Base-by-base conservation (phyloP, 495 filamentous ascomycete genomes). In the Aspergillus nidulans region DNA sequence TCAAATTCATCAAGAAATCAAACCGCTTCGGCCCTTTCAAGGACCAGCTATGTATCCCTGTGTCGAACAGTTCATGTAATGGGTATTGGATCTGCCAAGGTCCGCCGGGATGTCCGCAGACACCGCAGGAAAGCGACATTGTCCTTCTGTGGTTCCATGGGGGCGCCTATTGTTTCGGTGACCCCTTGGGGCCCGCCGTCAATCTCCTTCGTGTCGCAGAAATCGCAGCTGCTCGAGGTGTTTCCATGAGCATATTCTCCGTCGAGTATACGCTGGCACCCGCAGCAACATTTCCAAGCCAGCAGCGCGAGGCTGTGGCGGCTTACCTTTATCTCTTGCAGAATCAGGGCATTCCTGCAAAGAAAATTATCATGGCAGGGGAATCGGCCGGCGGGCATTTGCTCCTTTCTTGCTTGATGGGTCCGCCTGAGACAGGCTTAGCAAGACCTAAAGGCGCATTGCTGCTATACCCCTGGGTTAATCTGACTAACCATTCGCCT, bases 81-180 rank as follows among this genome's bases (percentile, higher is more conserved):
- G 46, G 46, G 24, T 36, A 34, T 12, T 49, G 46, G 46, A 34
- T 49, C 28, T 38, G 46, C 46, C 36, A 46, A 30, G 44, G 44
- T 9, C 44, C 46, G 4, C 46, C 46, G 15, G 26, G 28, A 6
- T 12, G 4, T 1, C 16, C 46, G 2, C 16, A n/a, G 10, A 1
- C 8, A 15, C 16, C 16, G 15, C 16, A 15, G 8, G 28, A 23
- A 13, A 36, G 30, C 18, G 28, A 36, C 21, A 4, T 39, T 5
- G 47, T 49, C 3, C 18, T 49, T 25, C 47, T 49, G 13, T 49
- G 30, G 30, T 18, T 49, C 19, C 47, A 49, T 21, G 47, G 47
- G 3, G 47, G 47, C 1, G 47, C 32, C 19, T 49, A 49, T 18
- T 49, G 20, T 6, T 49, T 49, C 21, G 30, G 32, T 9, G 30